Conservation (phyloP, 495 filamentous ascomycete genomes). For the Neurospora sp. region DNA sequence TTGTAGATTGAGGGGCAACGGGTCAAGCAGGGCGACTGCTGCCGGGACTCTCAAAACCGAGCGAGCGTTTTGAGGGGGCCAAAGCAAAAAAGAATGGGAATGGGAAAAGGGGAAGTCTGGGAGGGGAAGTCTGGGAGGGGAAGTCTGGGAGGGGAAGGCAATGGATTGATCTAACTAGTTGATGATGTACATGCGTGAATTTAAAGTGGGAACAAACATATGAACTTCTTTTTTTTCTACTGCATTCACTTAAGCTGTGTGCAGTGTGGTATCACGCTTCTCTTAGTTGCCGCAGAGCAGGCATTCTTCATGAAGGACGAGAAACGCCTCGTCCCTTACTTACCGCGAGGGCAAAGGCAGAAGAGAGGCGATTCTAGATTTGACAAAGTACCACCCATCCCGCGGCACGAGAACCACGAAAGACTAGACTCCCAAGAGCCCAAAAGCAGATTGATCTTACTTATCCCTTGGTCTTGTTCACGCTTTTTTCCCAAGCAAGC, state of each 20-base stretch:
- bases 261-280: not conserved
- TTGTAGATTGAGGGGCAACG: constrained; percentile 39
- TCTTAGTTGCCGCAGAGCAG: not conserved
- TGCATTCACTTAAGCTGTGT: not conserved
- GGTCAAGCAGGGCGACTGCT: constrained; percentile 34
- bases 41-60: constrained; percentile 11
- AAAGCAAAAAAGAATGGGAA: not conserved
- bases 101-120: not conserved
- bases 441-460: too few relatives aligned
- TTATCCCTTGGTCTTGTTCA: too few relatives aligned
- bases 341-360: not conserved
- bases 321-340: not conserved
- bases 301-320: not conserved
- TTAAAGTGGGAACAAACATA: not conserved
- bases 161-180: not conserved
- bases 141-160: not conserved
- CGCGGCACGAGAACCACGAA: too few relatives aligned
- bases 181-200: not conserved
- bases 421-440: too few relatives aligned
- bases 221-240: not conserved
- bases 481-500: too few relatives aligned
- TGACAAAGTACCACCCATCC: too few relatives aligned
- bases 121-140: not conserved
- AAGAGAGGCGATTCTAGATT: too few relatives aligned
- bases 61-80: not conserved